A percentile compares a stretch with the other conserved stretches of the same genome.
Conservation (phyloP, 805 yeast species). For the Cephaloascus albidus region DNA sequence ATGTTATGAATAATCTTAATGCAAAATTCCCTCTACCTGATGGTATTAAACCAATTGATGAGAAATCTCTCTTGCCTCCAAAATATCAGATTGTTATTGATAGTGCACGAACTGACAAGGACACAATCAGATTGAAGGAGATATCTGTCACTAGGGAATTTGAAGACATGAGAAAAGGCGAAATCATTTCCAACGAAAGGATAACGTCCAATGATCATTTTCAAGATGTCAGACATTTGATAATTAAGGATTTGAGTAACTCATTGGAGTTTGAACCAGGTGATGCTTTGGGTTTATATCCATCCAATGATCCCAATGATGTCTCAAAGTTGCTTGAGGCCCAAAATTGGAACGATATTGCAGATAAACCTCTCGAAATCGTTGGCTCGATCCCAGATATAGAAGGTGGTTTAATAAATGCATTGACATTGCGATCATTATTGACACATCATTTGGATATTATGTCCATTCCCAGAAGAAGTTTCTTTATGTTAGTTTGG, state of each 20-base stretch:
- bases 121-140: constrained; percentile 15
- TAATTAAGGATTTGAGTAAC: constrained; percentile 20
- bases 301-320: constrained; percentile 53
- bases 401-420: constrained; percentile 55
- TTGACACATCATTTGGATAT: constrained; percentile 78
- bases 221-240: constrained; percentile 77
- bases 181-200: constrained; percentile 40
- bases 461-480: constrained; percentile 71
- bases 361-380: constrained; percentile 47
- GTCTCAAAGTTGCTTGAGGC: constrained; percentile 57
- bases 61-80: constrained; percentile 27
- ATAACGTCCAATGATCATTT: constrained; percentile 69
- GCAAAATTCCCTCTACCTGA: constrained; percentile 22
- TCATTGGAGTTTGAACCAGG: constrained; percentile 54
- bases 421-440: constrained; percentile 62
- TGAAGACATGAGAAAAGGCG: constrained; percentile 24
- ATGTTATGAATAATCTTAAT: constrained; percentile 26
- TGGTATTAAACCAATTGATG: constrained; percentile 17
- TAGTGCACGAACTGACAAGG: constrained; percentile 15
- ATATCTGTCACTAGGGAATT: constrained; percentile 2
- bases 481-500: constrained; percentile 67
- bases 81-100: constrained; percentile 16
- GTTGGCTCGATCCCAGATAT: constrained; percentile 22
- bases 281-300: constrained; percentile 71
- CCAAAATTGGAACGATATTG: constrained; percentile 68